Conservation (phyloP, 2,329 filamentous ascomycete genomes). For the Hypoxylon sp. region DNA sequence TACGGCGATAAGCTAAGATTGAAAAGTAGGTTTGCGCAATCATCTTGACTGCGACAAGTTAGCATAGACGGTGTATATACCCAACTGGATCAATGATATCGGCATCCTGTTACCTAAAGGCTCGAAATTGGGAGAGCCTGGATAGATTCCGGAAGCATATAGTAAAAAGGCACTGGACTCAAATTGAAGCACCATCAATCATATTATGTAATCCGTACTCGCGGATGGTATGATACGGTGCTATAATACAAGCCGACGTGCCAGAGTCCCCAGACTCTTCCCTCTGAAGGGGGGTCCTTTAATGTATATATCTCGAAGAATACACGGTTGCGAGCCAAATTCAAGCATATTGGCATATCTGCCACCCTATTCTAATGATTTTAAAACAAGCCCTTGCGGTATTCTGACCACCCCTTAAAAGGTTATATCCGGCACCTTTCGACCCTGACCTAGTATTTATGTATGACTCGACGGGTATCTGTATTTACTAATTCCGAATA, state of each 20-base stretch:
- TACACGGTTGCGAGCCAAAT: constrained; percentile 9
- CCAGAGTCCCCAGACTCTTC: constrained; percentile 22
- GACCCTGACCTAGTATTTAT: constrained; percentile 21
- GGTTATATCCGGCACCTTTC: constrained; percentile 26
- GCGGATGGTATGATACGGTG: constrained; percentile 34
- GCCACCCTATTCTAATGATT: constrained; percentile 22
- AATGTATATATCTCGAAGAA: constrained; percentile 32
- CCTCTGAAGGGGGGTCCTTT: constrained; percentile 13
- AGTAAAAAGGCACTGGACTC: constrained; percentile 10
- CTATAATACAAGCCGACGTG: constrained; percentile 39
- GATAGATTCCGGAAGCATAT: background rate
- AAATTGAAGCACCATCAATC: constrained; percentile 32
- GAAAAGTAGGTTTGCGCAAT: constrained; percentile 43
- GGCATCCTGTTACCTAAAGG: constrained; percentile 1
- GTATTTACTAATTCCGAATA: constrained; percentile 17
- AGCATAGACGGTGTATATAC: constrained; percentile 7
- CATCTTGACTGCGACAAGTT: constrained; percentile 18
- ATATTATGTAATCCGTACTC: constrained; percentile 32
- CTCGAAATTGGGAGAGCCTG: constrained; percentile 4
- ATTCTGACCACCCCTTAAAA: constrained; percentile 15
- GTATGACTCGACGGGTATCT: constrained; percentile 15
- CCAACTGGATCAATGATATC: background rate
- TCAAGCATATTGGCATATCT: constrained; percentile 14
- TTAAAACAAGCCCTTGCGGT: constrained; percentile 9
- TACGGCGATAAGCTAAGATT: constrained; percentile 38